Conservation (phyloP, 2,329 filamentous ascomycete genomes). For the Colletotrichum trifolii region DNA sequence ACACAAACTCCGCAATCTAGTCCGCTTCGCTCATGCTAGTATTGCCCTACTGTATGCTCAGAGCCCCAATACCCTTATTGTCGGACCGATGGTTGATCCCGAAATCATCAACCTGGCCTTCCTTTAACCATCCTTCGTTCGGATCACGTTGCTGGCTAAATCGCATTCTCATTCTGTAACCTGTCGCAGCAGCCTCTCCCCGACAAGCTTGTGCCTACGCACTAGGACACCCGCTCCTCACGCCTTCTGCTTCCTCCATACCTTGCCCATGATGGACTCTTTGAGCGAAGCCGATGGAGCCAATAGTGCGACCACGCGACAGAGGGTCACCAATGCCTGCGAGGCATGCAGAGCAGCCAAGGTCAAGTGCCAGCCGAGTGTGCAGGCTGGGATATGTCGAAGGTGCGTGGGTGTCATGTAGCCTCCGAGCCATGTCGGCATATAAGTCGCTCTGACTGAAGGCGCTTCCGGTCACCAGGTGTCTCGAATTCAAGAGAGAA, state of each 20-base stretch:
- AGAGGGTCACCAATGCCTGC: constrained; percentile 55
- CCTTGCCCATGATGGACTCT: constrained; percentile 14
- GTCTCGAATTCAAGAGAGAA: constrained; percentile 63
- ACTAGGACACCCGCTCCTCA: not conserved
- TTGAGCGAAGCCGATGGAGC: constrained; percentile 11
- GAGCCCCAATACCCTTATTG: too few relatives aligned
- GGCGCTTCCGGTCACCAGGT: constrained; percentile 49
- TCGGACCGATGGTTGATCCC: too few relatives aligned
- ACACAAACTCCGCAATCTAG: too few relatives aligned
- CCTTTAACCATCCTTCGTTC: too few relatives aligned
- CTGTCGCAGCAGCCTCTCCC: too few relatives aligned
- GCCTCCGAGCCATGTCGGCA: constrained; percentile 19
- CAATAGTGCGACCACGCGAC: constrained; percentile 11
- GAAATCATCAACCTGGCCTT: too few relatives aligned
- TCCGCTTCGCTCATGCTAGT: too few relatives aligned
- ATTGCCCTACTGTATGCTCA: too few relatives aligned
- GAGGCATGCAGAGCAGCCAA: constrained; percentile 66
- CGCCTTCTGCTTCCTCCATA: not conserved
- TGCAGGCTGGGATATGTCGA: constrained; percentile 60
- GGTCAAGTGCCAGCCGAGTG: constrained; percentile 62
- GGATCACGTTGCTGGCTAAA: too few relatives aligned
- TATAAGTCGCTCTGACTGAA: constrained; percentile 22
- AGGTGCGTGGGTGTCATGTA: constrained; percentile 50
- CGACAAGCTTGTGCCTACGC: not conserved
- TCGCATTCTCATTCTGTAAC: too few relatives aligned